Conservation (phyloP, 805 yeast species). For the Ascoidea tarda region DNA sequence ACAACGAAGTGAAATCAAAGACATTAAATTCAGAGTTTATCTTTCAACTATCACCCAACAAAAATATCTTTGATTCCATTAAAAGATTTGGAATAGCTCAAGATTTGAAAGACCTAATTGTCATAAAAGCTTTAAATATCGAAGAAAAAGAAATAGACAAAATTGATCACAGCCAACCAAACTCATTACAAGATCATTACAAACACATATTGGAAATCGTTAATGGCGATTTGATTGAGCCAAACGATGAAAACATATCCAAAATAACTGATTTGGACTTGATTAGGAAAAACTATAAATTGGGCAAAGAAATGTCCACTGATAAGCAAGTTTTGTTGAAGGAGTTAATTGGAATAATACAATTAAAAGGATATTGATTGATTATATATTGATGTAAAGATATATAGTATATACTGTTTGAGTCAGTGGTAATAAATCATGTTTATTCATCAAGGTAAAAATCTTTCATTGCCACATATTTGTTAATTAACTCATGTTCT, state of each 20-base stretch:
- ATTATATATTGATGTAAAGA: too few species aligned
- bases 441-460: too few species aligned
- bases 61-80: not conserved
- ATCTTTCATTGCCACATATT: conserved; percentile 28
- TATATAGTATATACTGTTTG: too few species aligned
- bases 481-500: conserved; percentile 54
- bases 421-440: too few species aligned
- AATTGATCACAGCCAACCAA: too few species aligned
- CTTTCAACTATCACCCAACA: not conserved
- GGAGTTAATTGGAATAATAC: not conserved
- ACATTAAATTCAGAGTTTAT: not conserved
- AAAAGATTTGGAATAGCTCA: not conserved
- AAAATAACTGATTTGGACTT: not conserved
- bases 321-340: too few species aligned
- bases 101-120: not conserved
- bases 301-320: too few species aligned
- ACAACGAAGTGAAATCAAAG: not conserved
- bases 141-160: not conserved
- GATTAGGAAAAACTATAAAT: too few species aligned
- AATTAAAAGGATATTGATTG: too few species aligned
- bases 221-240: not conserved
- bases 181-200: not conserved
- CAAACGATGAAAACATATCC: too few species aligned
- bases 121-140: too few species aligned
- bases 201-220: not conserved